Conservation (phyloP, 129 eudicot species). For the Calendula officinalis region DNA sequence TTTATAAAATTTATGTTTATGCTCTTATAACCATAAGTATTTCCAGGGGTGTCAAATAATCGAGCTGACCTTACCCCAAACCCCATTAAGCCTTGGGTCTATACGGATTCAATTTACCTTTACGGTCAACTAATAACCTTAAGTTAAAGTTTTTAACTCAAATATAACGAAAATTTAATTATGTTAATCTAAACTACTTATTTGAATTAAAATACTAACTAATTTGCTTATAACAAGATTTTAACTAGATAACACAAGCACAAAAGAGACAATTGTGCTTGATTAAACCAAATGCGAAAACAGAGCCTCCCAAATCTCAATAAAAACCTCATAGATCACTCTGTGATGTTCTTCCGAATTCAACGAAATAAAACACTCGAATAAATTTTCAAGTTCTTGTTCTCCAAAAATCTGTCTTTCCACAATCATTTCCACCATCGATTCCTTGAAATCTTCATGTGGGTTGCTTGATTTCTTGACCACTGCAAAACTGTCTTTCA, state of each 20-base stretch:
- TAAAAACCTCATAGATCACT: constrained; percentile 59
- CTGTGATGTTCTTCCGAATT: constrained; percentile 63
- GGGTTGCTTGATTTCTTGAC: constrained; percentile 81
- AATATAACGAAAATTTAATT: background rate
- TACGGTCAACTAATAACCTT: too few species aligned
- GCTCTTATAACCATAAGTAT: too few species aligned
- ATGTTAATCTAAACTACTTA: constrained; percentile 12
- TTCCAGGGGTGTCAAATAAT: too few species aligned
- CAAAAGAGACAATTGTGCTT: constrained; percentile 23
- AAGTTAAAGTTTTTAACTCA: too few species aligned
- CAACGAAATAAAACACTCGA: constrained; percentile 60
- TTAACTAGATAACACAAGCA: constrained; percentile 6
- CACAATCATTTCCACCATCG: constrained; percentile 92
- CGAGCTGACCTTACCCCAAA: too few species aligned
- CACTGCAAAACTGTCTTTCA: constrained; percentile 53
- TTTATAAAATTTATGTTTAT: too few species aligned
- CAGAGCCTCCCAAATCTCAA: constrained; percentile 71
- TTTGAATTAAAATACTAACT: constrained; percentile 14
- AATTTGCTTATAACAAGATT: constrained; percentile 2
- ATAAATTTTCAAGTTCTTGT: constrained; percentile 56
- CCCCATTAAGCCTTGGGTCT: too few species aligned
- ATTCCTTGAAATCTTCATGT: constrained; percentile 65
- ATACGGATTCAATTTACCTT: too few species aligned
- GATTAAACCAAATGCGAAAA: constrained; percentile 34
- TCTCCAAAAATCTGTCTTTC: constrained; percentile 66